Evolutionary conservation across 2,329 filamentous ascomycete genomes (phyloP), one percentile per base, ranked within the genome.

Genomic region (Penicillium sp.): DNA sequence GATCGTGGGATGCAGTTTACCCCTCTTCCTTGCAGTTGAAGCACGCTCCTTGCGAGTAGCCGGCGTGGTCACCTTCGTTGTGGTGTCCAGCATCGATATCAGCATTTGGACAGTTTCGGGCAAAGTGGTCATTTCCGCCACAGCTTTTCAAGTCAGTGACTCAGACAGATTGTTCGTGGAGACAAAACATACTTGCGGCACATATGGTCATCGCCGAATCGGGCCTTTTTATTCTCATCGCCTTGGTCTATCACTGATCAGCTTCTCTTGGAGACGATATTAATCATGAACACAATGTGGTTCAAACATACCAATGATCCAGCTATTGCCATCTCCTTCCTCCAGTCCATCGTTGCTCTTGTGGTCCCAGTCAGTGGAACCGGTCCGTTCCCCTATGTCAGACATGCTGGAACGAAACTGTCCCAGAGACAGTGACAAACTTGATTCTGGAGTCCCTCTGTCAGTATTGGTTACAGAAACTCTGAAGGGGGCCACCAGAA

Each of bases 71-170:
- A 29, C 28, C 8, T 29, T 9, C 28, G 10, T 43, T 42, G 28
- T 12, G 31, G 43, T 9, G 5, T 21, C 31, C 45, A 62, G 9
- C 16, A 12, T 13, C 9, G 15, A 10, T 12, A 5, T 21, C 36
- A 53, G 24, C 58, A 54, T 76, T 71, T 3, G 75, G 69, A 50
- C 77, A 79, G 15, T 78, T 73, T 16, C 71, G 70, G 33, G 69
- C 67, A 51, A 73, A 74, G 55, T 75, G 72, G 29, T 66, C 70
- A 44, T 64, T 54, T 15, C 60, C 57, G 49, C 71, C 70, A 53
- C 72, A 75, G 51, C 70, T 73, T 41, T 45, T 23, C 42, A n/a
- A 51, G 33, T 63, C 49, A 64, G 52, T 45, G 46, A 31, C 12
- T 16, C 7, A 15, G 21, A 42, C 12, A 15, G 4, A 4, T 2